Percentiles rank a stretch among this genome's conserved stretches.
Evolutionary conservation across 768 basidiomycete genomes (phyloP).

Genomic region (Amanita rubescens): DNA sequence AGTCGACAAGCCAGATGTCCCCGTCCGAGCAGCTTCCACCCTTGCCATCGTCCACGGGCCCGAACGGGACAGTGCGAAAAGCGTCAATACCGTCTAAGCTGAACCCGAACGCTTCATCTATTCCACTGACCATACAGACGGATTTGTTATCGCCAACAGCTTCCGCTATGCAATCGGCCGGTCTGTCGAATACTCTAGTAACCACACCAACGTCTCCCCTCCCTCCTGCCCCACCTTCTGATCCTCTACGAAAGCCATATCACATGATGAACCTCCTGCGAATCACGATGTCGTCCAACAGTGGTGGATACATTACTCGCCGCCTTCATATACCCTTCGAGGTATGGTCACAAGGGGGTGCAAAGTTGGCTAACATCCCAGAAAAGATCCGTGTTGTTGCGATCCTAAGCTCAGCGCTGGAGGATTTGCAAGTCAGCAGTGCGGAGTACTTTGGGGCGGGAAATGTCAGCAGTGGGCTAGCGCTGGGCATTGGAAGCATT

Average conservation of each 20-base stretch:
- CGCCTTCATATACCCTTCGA: slow-evolving; percentile 82
- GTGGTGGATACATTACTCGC: slow-evolving; percentile 85
- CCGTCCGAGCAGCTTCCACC: slow-evolving; percentile 50
- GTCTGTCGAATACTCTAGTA: slow-evolving; percentile 50
- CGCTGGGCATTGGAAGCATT: slow-evolving; percentile 68
- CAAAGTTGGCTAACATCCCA: slow-evolving; percentile 70
- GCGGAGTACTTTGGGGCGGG: slow-evolving; percentile 72
- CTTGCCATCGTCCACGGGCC: slow-evolving; percentile 31
- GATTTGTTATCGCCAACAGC: slow-evolving; percentile 31
- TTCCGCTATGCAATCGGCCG: slow-evolving; percentile 33
- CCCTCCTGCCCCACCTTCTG: slow-evolving; percentile 63
- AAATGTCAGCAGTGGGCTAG: slow-evolving; percentile 67
- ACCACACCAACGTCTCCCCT: slow-evolving; percentile 74
- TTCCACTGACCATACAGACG: slow-evolving; percentile 43
- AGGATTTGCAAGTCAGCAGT: slow-evolving; percentile 68
- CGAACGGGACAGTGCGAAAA: slow-evolving; percentile 46
- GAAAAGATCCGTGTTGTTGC: slow-evolving; percentile 86
- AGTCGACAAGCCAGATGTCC: slow-evolving; percentile 53
- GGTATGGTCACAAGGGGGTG: slow-evolving; percentile 88
- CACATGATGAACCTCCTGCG: slow-evolving; percentile 82
- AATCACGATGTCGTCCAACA: slow-evolving; percentile 68
- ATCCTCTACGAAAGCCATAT: slow-evolving; percentile 78
- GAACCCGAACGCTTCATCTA: slow-evolving; percentile 39
- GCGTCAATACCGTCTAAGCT: slow-evolving; percentile 54
- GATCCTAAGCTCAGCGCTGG: slow-evolving; percentile 69